Evolutionary conservation across 192 early-diverging fungal species (phyloP).

Genomic region (Mortierella alpina): DNA sequence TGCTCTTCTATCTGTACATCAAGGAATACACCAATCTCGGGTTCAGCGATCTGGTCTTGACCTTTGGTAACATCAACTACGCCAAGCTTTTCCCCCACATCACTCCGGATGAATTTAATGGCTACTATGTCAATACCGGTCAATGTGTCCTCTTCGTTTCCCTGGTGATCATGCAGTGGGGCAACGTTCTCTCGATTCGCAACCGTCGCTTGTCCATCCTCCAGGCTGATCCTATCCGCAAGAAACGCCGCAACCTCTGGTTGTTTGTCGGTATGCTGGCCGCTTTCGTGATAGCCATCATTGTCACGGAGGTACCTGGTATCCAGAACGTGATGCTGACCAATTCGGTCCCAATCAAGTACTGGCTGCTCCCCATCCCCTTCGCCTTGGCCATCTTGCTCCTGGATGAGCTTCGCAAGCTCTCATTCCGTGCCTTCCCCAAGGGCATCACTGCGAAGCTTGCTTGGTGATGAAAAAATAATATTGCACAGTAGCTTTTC

Average conservation of each 20-base stretch:
- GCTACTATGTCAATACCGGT: slow-evolving; percentile 54
- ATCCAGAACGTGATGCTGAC: slow-evolving; percentile 68
- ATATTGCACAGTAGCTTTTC: too few relatives aligned
- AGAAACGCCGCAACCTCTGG: slow-evolving; percentile 65
- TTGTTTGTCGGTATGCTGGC: slow-evolving; percentile 63
- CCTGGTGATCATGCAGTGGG: slow-evolving; percentile 72
- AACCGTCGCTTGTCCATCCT: slow-evolving; percentile 71
- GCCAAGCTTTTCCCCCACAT: slow-evolving; percentile 23
- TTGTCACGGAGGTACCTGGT: slow-evolving; percentile 62
- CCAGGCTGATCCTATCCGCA: slow-evolving; percentile 71
- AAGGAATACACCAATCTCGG: slow-evolving; percentile 66
- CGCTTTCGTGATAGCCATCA: slow-evolving; percentile 57
- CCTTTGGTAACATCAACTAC: slow-evolving; percentile 44
- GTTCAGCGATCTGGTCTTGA: slow-evolving; percentile 51
- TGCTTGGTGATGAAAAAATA: slow-evolving; percentile 30
- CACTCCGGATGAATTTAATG: slow-evolving; percentile 30
- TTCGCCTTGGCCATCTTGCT: slow-evolving; percentile 69
- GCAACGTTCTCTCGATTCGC: slow-evolving; percentile 69
- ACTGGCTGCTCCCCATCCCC: slow-evolving; percentile 74
- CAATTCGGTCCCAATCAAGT: slow-evolving; percentile 67
- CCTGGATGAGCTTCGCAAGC: slow-evolving; percentile 75
- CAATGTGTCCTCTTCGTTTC: slow-evolving; percentile 74
- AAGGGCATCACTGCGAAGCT: slow-evolving; percentile 28
- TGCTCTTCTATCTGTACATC: slow-evolving; percentile 80
- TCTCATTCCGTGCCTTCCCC: slow-evolving; percentile 49